Percentiles rank a stretch among this genome's conserved stretches.
Conservation (phyloP, 805 yeast species). For the Saturnispora bothae region DNA sequence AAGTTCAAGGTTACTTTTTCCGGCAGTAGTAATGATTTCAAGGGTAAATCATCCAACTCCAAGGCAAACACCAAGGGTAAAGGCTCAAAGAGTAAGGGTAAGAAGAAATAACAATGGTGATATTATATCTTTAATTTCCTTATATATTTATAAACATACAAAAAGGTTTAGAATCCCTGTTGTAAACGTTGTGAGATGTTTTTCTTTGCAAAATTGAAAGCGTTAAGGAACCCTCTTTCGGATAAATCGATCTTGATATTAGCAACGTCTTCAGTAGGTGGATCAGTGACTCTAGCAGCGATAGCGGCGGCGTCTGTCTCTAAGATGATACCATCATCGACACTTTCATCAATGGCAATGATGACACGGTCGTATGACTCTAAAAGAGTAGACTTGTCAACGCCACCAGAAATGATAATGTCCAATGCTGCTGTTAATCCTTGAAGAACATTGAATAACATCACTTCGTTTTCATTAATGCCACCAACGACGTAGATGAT, state of each 20-base stretch:
- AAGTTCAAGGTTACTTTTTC: conserved; percentile 59
- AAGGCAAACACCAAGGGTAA: conserved; percentile 12
- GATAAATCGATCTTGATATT: conserved; percentile 52
- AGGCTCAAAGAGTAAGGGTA: conserved; percentile 16
- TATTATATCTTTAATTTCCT: background rate
- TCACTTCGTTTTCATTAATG: conserved; percentile 74
- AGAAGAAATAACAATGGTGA: conserved; percentile 16
- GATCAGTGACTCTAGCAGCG: conserved; percentile 82
- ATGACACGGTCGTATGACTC: conserved; percentile 81
- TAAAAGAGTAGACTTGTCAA: conserved; percentile 69
- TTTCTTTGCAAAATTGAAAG: conserved; percentile 80
- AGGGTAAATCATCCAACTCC: conserved; percentile 7
- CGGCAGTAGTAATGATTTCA: conserved; percentile 25
- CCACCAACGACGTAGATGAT: conserved; percentile 62
- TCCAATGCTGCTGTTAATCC: conserved; percentile 79
- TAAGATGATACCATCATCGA: conserved; percentile 87
- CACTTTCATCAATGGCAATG: conserved; percentile 80
- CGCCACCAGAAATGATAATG: conserved; percentile 53
- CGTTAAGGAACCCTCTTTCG: conserved; percentile 71
- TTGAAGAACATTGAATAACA: conserved; percentile 62
- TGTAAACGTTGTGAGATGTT: conserved; percentile 36
- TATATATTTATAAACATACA: background rate
- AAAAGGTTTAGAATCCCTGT: conserved; percentile 25
- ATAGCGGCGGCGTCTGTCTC: conserved; percentile 84
- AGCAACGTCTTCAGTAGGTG: conserved; percentile 60